Evolutionary conservation across 2,329 filamentous ascomycete species (phyloP).

Genomic region (Fusarium succisae): DNA sequence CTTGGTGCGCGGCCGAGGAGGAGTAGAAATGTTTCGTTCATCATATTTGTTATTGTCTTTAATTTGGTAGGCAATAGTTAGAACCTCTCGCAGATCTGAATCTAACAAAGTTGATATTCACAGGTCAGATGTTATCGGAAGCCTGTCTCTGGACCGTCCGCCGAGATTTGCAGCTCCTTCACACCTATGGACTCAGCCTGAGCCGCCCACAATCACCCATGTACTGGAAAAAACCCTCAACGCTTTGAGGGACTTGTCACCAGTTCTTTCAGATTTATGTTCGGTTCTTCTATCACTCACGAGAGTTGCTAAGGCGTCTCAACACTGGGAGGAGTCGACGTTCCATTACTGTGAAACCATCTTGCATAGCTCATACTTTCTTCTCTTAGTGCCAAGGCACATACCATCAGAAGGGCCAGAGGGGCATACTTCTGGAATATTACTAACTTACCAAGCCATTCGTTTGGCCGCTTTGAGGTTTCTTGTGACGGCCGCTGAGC

Average conservation of each 20-base stretch:
- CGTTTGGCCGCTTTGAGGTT: background rate
- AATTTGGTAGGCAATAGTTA: background rate
- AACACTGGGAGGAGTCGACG: background rate
- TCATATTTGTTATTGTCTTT: background rate
- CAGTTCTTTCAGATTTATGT: background rate
- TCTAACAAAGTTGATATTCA: background rate
- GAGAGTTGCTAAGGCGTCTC: background rate
- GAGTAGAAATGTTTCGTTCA: background rate
- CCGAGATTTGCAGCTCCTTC: background rate
- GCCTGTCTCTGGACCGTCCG: background rate
- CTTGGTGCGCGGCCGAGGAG: background rate
- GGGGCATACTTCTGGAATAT: background rate
- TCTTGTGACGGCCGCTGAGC: background rate
- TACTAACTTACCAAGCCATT: background rate
- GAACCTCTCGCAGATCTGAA: background rate
- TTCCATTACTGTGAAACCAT: background rate
- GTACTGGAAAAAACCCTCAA: background rate
- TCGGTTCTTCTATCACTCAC: background rate
- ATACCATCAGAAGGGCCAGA: background rate
- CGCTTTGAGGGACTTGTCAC: background rate
- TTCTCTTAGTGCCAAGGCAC: background rate
- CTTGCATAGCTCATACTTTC: background rate
- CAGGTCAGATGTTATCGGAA: slow-evolving; percentile 6
- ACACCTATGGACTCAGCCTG: background rate
- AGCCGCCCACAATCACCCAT: background rate